A percentile compares a stretch with the other conserved stretches of the same genome.
Evolutionary conservation across 208 protist species (phyloP).

Genomic region (Wallacemonas sp.): DNA sequence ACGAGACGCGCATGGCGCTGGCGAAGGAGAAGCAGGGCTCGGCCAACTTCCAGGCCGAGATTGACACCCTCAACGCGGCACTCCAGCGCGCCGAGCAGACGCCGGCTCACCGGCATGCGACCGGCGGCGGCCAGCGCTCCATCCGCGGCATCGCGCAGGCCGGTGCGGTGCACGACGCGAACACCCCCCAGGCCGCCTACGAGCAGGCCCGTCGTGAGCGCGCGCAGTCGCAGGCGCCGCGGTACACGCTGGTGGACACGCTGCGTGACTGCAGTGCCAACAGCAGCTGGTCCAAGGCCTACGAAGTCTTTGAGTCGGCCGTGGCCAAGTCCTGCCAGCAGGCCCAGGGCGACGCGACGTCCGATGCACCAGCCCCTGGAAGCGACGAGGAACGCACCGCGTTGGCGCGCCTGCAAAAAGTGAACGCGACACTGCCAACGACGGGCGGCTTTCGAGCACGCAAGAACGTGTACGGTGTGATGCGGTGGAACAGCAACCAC

Average conservation of each 20-base stretch:
- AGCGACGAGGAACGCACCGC: constrained; percentile 25
- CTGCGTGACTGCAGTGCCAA: constrained; percentile 65
- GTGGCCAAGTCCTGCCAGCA: constrained; percentile 29
- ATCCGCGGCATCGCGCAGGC: constrained; percentile 27
- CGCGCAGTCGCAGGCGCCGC: background rate
- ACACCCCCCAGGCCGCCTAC: constrained; percentile 20
- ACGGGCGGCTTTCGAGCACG: background rate
- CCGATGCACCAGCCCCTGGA: background rate
- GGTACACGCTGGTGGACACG: constrained; percentile 60
- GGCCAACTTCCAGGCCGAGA: constrained; percentile 19
- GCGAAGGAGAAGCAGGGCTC: constrained; percentile 39
- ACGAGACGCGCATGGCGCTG: constrained; percentile 17
- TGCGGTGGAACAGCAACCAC: constrained; percentile 72
- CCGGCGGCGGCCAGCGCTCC: too few species aligned
- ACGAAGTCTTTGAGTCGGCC: constrained; percentile 53
- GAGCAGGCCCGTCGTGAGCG: constrained; percentile 19
- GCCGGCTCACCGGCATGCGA: too few species aligned
- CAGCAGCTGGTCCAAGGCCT: constrained; percentile 60
- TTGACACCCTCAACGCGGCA: constrained; percentile 14
- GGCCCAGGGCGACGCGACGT: constrained; percentile 7
- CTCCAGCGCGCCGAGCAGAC: constrained; percentile 14
- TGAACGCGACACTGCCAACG: constrained; percentile 35
- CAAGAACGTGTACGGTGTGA: constrained; percentile 41
- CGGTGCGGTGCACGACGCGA: constrained; percentile 28
- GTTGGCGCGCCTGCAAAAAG: constrained; percentile 38